These are phyloP conservation scores for Kingdonia uniflora DNA, from an alignment of 164 flowering plant genomes.

Conservation along the genomic window DNA sequence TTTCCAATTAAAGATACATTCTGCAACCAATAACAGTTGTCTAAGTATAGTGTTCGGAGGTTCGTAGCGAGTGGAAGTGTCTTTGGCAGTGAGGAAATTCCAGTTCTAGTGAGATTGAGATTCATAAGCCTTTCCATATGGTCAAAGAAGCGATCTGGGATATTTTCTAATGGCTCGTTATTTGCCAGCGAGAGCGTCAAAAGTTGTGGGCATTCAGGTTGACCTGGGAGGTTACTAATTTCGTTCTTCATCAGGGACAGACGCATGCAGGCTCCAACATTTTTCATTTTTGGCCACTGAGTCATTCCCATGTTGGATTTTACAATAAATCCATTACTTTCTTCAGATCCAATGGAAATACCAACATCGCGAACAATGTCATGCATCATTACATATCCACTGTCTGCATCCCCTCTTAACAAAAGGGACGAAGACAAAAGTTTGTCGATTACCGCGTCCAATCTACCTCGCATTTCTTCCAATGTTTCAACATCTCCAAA, in stretches of 20 bases:
- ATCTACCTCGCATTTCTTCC: not conserved
- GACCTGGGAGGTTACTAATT: not conserved
- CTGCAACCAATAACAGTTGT: not conserved
- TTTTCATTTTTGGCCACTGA: not conserved
- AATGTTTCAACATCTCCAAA: not conserved
- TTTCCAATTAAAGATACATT: not conserved
- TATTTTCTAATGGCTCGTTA: not conserved
- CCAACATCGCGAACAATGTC: constrained; percentile 10
- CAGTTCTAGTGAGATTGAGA: not conserved
- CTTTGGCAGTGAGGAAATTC: not conserved
- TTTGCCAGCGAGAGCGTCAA: not conserved
- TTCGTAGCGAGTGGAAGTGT: not conserved
- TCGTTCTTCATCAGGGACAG: not conserved
- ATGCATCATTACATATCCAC: constrained; percentile 1
- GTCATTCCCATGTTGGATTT: not conserved
- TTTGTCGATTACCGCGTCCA: not conserved
- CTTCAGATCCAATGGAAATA: not conserved
- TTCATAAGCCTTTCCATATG: not conserved
- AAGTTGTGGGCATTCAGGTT: not conserved
- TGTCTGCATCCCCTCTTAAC: not conserved
- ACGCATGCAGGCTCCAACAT: not conserved
- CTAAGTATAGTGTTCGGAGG: not conserved
- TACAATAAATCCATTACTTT: not conserved
- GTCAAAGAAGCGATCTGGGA: not conserved
- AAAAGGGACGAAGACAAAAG: constrained; percentile 8